A percentile compares a stretch with the other conserved stretches of the same genome.
Conservation (phyloP, 192 early-diverging fungal genomes). For the Diversispora eburnea region DNA sequence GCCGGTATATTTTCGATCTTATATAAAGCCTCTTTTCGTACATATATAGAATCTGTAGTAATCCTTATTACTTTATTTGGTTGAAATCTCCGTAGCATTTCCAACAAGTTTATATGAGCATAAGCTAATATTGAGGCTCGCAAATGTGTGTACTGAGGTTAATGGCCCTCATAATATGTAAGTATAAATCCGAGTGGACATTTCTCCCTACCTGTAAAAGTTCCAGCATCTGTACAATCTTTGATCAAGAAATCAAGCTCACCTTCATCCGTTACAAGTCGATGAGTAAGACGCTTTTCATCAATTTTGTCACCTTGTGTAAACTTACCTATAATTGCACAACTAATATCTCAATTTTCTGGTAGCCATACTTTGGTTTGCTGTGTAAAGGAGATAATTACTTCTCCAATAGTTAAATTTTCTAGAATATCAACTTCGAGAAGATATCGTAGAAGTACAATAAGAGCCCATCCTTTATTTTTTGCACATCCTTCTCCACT, state of each 20-base stretch:
- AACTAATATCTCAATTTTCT: slow-evolving; percentile 18
- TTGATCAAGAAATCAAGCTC: slow-evolving; percentile 16
- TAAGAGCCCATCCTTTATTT: not conserved
- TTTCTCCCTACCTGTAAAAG: slow-evolving; percentile 14
- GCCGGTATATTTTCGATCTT: slow-evolving; percentile 14
- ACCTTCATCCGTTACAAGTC: too few relatives aligned
- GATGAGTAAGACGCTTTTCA: slow-evolving; percentile 13
- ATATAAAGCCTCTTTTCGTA: slow-evolving; percentile 8
- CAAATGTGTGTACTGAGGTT: slow-evolving; percentile 21
- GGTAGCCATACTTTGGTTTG: slow-evolving; percentile 21
- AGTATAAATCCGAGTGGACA: slow-evolving; percentile 10
- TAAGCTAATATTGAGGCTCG: slow-evolving; percentile 7
- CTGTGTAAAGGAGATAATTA: slow-evolving; percentile 12
- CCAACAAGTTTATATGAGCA: slow-evolving; percentile 12
- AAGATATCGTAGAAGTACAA: slow-evolving; percentile 18
- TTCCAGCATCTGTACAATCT: slow-evolving; percentile 7
- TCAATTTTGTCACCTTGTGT: slow-evolving; percentile 4
- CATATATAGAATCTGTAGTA: slow-evolving; percentile 9
- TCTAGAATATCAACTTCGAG: slow-evolving; percentile 12
- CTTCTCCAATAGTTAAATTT: slow-evolving; percentile 17
- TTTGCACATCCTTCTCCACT: slow-evolving; percentile 10
- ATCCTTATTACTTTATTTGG: slow-evolving; percentile 21
- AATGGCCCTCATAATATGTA: slow-evolving; percentile 5
- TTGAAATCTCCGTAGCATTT: slow-evolving; percentile 9
- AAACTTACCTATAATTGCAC: slow-evolving; percentile 19